Base-by-base conservation (phyloP, 495 filamentous ascomycete species). In the Tuber magnatum region DNA sequence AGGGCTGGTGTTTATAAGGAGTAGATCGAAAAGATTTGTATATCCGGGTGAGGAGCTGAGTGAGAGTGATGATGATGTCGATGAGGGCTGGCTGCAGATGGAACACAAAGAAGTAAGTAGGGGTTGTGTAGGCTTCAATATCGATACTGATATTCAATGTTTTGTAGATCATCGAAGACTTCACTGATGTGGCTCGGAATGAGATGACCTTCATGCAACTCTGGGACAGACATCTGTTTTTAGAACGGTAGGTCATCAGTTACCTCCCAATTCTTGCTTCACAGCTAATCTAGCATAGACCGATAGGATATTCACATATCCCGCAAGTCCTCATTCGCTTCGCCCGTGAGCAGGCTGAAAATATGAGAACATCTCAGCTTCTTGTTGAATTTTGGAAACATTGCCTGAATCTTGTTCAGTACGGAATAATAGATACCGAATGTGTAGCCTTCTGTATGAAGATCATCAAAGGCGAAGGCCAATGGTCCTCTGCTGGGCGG, bases 51-150 rank as follows among this genome's bases (percentile, higher is more conserved):
- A 82, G 69, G 78, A 76, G 6, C 51, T 82, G 39, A 82, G 81
- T 72, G 81, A 82, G 48, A 82, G 81, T 74, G 81, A 82, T n/a
- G 81, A 82, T 40, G 81, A 82, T 24, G 81, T 78, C 61, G 81
- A 82, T 43, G 81, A 82, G 70, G 74, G 78, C 18, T 82, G 81
- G 81, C 68, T 82, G 20, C 71, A 79, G 46, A 81, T 78, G 73
- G 78, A 80, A 72, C 81, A 82, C 68, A 81, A 82, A 70, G 81
- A 80, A 74, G 81, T 80, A 80, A 74, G 81, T 75, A 71, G 41
- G 35, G 41, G 51, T 22, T 28, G 39, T 71, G 51, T 78, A n/a
- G 38, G 74, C 68, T 70, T 32, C n/a, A 40, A 43, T 72, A 35
- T 56, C 5, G 38, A 68, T 71, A 41, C 43, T 69, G 69, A 28